Evolutionary conservation across 768 basidiomycete genomes (phyloP), one percentile per base, ranked within the genome.

Genomic region (Rhodotorula taiwanensis): DNA sequence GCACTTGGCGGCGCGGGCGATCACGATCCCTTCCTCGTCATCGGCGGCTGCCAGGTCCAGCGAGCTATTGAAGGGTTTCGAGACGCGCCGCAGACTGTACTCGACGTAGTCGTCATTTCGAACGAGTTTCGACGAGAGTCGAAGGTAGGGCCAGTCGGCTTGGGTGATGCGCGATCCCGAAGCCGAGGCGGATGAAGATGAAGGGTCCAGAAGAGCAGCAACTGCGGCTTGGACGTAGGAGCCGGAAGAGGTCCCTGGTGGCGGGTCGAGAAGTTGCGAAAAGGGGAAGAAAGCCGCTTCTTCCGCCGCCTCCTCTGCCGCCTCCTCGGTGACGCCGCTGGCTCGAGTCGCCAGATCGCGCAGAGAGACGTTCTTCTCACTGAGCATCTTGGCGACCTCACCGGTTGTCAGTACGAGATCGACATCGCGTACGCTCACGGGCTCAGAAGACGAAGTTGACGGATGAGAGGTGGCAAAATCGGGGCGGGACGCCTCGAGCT

Each of bases 341-440:
- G 9, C 21, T 21, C 4, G 66, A 5, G 66, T 62, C 36, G 78
- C 75, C 74, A 86, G 87, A 21, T 69, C 56, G 42, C 82, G 82
- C 10, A 92, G 79, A 70, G 93, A 87, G 83, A 89, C 88, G 30
- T 80, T 82, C 70, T 86, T 85, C 68, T 92, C 89, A 13, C 79
- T 80, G 80, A 97, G 84, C 67, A 99, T 82, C 21, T 86, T 74
- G 67, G 90, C 86, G 47, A 98, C 81, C 75, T 98, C 95, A 36
- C 91, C 94, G 0, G 95, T 98, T 18, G 95, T 97, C 66, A 98
- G 83, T 30, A 99, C 95, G 74, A 93, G 95, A 76, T 98, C 95
- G 49, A 97, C 89, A 70, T 98, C 94, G 58, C 93, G 80, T 15
- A 90, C 91, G 43, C 85, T 80, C 76, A 89, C 86, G 11, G 54